Evolutionary conservation across 139 green algal genomes (phyloP).

Genomic region (Auxenochlorella pyrenoidosa): DNA sequence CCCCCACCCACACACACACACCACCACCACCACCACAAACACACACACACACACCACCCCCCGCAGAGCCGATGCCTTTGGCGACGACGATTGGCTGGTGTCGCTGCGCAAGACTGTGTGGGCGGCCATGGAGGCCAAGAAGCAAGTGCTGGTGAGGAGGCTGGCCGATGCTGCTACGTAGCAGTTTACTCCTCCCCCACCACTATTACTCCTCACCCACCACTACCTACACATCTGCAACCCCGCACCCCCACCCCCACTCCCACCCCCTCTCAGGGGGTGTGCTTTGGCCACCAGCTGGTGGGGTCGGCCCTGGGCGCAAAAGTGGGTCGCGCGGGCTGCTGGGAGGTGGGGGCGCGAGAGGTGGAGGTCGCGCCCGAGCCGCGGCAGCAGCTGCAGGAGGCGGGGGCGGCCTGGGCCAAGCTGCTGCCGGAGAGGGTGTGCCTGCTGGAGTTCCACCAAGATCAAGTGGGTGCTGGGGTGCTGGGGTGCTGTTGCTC

Average conservation of each 20-base stretch:
- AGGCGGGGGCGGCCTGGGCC: not conserved
- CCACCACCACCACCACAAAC: too few relatives aligned
- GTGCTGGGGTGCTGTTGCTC: too few relatives aligned
- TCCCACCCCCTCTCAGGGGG: not conserved
- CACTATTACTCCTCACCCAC: too few relatives aligned
- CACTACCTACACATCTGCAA: too few relatives aligned
- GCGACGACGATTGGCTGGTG: not conserved
- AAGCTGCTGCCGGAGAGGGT: not conserved
- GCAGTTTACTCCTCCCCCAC: not conserved
- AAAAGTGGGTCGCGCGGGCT: constrained; percentile 15
- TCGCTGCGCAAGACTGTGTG: not conserved
- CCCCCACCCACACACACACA: too few relatives aligned
- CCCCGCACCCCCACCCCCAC: too few relatives aligned
- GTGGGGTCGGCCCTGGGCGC: not conserved
- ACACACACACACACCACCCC: too few relatives aligned
- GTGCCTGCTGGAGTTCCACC: constrained; percentile 17
- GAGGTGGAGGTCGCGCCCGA: not conserved
- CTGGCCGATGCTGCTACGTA: not conserved
- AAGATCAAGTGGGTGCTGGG: not conserved
- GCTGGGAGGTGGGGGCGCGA: constrained; percentile 25
- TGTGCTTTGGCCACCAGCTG: constrained; percentile 37
- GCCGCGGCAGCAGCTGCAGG: not conserved
- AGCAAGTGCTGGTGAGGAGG: constrained; percentile 21
- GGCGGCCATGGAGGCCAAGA: not conserved
- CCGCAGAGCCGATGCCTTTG: constrained; percentile 27